These are phyloP conservation scores for Anisodus tanguticus DNA, from an alignment of 257 asterid species.

Conservation along the genomic window DNA sequence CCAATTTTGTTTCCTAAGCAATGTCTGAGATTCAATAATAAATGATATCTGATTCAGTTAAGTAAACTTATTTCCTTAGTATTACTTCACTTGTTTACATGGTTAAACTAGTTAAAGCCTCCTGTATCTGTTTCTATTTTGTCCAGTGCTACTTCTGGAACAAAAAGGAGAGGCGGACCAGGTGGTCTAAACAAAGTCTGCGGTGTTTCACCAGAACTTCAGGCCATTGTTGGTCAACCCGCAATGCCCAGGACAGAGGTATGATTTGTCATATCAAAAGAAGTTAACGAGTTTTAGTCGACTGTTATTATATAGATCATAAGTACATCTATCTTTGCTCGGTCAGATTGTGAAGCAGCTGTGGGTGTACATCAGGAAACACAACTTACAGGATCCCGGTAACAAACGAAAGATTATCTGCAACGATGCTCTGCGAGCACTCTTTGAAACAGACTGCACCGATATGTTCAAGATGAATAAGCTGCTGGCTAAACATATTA, in stretches of 20 bases:
- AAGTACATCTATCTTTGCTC: constrained; percentile 23
- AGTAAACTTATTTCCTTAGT: not conserved
- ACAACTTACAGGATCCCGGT: constrained; percentile 81
- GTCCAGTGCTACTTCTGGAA: constrained; percentile 61
- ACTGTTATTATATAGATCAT: not conserved
- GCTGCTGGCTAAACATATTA: constrained; percentile 80
- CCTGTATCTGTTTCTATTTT: not conserved
- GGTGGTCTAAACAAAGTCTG: constrained; percentile 89
- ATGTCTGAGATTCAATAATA: not conserved
- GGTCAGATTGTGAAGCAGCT: constrained; percentile 70
- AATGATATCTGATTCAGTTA: not conserved
- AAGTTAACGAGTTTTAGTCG: constrained; percentile 26
- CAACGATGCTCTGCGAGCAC: constrained; percentile 67
- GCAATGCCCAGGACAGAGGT: constrained; percentile 89
- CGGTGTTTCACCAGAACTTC: constrained; percentile 84
- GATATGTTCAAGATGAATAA: constrained; percentile 96
- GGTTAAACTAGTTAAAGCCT: not conserved
- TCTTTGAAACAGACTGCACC: constrained; percentile 74
- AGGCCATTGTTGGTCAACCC: constrained; percentile 83
- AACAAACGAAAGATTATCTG: constrained; percentile 79
- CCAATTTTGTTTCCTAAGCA: not conserved
- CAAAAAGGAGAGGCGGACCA: constrained; percentile 87
- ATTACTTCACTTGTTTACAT: not conserved
- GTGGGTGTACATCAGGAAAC: constrained; percentile 78
- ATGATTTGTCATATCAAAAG: constrained; percentile 31